A percentile compares a stretch with the other conserved stretches of the same genome.
These are phyloP conservation scores for Picea mariana DNA, from an alignment of 83 land plant genomes.

Conservation along the genomic window DNA sequence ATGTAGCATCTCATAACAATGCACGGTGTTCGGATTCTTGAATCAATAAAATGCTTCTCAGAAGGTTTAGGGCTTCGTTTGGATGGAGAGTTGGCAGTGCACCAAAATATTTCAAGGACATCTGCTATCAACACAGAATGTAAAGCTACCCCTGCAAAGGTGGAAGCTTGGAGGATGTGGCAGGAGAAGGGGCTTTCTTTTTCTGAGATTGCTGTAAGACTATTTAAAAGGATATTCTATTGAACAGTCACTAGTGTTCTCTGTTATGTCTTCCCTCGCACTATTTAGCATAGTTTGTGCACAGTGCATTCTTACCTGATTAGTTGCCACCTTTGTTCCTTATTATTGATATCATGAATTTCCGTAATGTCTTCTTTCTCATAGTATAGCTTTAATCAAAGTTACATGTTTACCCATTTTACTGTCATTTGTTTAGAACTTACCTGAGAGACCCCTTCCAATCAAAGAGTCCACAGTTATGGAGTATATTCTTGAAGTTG, in stretches of 20 bases:
- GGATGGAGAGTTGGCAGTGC: slow-evolving; percentile 42
- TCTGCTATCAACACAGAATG: slow-evolving; percentile 10
- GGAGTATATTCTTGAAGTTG: slow-evolving; percentile 64
- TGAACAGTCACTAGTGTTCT: background rate
- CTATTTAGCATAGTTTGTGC: background rate
- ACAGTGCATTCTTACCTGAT: background rate
- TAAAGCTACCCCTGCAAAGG: slow-evolving; percentile 54
- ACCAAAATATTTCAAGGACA: slow-evolving; percentile 23
- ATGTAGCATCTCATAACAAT: slow-evolving; percentile 61
- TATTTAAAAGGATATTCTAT: slow-evolving; percentile 8
- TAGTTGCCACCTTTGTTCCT: too few species aligned
- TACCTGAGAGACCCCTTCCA: slow-evolving; percentile 72
- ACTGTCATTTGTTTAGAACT: slow-evolving; percentile 43
- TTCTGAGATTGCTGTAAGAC: slow-evolving; percentile 71
- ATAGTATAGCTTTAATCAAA: background rate
- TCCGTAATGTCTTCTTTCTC: background rate
- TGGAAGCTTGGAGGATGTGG: slow-evolving; percentile 93
- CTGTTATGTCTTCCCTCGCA: background rate
- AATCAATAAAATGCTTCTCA: slow-evolving; percentile 35
- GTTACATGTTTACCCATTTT: background rate
- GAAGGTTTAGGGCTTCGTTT: slow-evolving; percentile 44
- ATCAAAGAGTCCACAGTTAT: slow-evolving; percentile 75
- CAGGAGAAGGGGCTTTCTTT: slow-evolving; percentile 62
- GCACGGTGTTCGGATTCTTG: slow-evolving; percentile 64
- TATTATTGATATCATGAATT: background rate